Conservation (phyloP, 2,329 filamentous ascomycete species). For the Aspergillus ustus region DNA sequence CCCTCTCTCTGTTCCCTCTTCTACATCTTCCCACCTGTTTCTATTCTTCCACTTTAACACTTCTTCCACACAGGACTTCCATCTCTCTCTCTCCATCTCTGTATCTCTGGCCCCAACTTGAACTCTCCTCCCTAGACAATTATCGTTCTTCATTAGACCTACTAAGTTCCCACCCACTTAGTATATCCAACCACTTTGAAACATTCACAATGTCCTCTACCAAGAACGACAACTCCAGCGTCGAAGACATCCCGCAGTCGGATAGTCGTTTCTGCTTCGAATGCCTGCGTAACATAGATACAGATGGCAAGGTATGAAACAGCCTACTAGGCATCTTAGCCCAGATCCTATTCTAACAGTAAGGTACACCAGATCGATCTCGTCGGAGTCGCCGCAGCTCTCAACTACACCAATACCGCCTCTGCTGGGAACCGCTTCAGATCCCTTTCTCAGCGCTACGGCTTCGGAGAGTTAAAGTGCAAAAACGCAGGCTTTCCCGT, state of each 20-base stretch:
- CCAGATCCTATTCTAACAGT: not conserved
- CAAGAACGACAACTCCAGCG: not conserved
- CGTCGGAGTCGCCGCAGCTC: slow-evolving; percentile 25
- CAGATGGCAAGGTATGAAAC: slow-evolving; percentile 22
- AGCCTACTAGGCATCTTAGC: not conserved
- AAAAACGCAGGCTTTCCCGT: not conserved
- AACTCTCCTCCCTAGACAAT: no score
- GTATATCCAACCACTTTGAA: not conserved
- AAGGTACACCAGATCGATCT: slow-evolving; percentile 32
- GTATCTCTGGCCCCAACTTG: no score
- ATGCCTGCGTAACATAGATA: slow-evolving; percentile 30
- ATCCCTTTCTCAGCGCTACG: slow-evolving; percentile 31
- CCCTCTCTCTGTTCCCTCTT: no score
- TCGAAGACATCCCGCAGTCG: slow-evolving; percentile 2
- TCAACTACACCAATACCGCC: slow-evolving; percentile 34
- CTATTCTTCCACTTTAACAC: no score
- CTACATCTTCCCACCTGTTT: no score
- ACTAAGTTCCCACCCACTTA: not conserved
- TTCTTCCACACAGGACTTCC: no score
- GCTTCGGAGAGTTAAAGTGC: slow-evolving; percentile 26
- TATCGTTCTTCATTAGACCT: no score
- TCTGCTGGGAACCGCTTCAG: slow-evolving; percentile 36
- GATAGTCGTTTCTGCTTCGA: slow-evolving; percentile 33
- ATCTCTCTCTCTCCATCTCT: no score
- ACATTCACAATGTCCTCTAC: slow-evolving; percentile 11